Base-by-base conservation (phyloP, 768 basidiomycete genomes). In the Pisolithus microcarpus region DNA sequence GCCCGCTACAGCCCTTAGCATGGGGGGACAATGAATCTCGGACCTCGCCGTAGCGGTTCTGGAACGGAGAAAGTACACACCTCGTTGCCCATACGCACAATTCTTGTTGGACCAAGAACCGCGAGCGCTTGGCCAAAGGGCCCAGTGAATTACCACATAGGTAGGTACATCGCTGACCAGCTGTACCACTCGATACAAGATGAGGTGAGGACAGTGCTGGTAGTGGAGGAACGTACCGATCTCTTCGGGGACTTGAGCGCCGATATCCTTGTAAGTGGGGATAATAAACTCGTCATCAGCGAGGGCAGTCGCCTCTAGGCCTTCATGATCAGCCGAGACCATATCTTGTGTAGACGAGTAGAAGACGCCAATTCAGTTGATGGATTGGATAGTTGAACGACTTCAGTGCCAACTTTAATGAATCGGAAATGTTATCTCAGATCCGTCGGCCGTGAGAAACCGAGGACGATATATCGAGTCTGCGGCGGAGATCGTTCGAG, bases 111-210 rank as follows among this genome's bases (percentile, higher is more conserved):
- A 98, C 72, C 40, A 93, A 74, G 53, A 74, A 65, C 55, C 78
- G 76, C 28, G 93, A 87, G 34, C 80, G 74, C 64, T 83, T 89
- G 40, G 88, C 80, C 61, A 90, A 72, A 49, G 86, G 75, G 4
- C 96, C 96, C 9, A 98, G 78, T 23, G 93, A 97, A 71, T 99
- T 98, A 31, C 96, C 96, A 65, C 91, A 94, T 47, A 99, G 82
- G 67, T 99, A 99, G 31, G 84, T 81, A 65, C 81, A 84, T 50
- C 73, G 70, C 50, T 62, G 65, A 46, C 80, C 79, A 75, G 66
- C 68, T 72, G 54, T 19, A 58, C 50, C 11, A 45, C 34, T 28
- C 11, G 43, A 43, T 38, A 48, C 46, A 38, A 52, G 43, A 56
- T 51, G 37, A 51, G 48, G 10, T 46, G 9, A 46, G 24, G 9